Percentiles rank a stretch among this genome's conserved stretches.
These are phyloP conservation scores for Phaeosphaeria sp. DNA, from an alignment of 2,329 filamentous ascomycete genomes.

Conservation along the genomic window DNA sequence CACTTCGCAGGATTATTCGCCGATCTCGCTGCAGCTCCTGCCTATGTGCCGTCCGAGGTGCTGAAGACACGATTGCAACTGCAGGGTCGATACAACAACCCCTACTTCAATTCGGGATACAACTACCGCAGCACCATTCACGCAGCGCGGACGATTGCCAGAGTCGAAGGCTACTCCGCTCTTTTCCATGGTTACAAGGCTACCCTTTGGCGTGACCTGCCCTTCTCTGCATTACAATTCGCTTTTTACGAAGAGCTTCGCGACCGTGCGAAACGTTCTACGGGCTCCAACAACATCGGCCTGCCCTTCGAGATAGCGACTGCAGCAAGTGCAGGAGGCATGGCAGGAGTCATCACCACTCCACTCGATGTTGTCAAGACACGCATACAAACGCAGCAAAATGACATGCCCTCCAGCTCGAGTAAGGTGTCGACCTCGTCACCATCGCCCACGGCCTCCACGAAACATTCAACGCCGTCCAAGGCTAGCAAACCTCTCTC, in stretches of 20 bases:
- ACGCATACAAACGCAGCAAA: constrained; percentile 89
- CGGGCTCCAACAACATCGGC: constrained; percentile 83
- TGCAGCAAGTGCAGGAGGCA: constrained; percentile 85
- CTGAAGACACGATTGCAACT: constrained; percentile 96
- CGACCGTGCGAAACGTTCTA: constrained; percentile 77
- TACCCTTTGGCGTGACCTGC: constrained; percentile 90
- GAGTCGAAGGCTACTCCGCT: constrained; percentile 80
- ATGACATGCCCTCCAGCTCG: constrained; percentile 42
- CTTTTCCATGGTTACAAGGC: constrained; percentile 98
- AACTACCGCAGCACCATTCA: constrained; percentile 90
- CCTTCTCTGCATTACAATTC: constrained; percentile 95
- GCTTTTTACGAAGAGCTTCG: constrained; percentile 98
- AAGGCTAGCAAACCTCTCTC: constrained; percentile 32
- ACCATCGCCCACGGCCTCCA: constrained; percentile 25
- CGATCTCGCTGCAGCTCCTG: constrained; percentile 86
- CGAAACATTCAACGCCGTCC: constrained; percentile 39
- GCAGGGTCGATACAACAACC: constrained; percentile 94
- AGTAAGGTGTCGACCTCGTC: constrained; percentile 20
- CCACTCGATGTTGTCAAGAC: constrained; percentile 98
- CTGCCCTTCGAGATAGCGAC: constrained; percentile 85
- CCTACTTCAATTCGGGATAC: constrained; percentile 90
- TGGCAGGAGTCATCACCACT: constrained; percentile 93
- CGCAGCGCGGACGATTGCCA: constrained; percentile 83
- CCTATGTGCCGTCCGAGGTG: constrained; percentile 97
- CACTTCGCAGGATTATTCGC: constrained; percentile 76